Evolutionary conservation across 331 rosid genomes (phyloP).

Genomic region (Quercus phellos): DNA sequence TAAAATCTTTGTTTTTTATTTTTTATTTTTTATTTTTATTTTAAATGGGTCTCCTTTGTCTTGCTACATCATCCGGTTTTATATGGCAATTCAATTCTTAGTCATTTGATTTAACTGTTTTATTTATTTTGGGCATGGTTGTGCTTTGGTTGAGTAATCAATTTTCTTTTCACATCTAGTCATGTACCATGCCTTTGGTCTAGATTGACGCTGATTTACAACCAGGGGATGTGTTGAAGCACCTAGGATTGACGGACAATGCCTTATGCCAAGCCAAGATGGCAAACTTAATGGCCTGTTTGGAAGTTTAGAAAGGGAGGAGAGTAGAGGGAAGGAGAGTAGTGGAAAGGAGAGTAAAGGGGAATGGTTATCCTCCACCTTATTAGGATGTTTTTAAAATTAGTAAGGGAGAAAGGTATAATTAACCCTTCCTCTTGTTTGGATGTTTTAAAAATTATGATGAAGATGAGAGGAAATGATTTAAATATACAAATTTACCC

Average conservation of each 20-base stretch:
- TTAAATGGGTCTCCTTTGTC: background rate
- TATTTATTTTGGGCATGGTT: background rate
- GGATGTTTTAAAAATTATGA: too few species aligned
- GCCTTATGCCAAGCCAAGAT: conserved; percentile 8
- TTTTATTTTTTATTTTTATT: background rate
- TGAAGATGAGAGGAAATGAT: too few species aligned
- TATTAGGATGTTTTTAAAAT: too few species aligned
- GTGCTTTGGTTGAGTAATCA: background rate
- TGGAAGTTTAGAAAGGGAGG: too few species aligned
- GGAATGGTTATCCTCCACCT: too few species aligned
- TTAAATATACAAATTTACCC: too few species aligned
- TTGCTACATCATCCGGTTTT: background rate
- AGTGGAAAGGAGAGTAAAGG: too few species aligned
- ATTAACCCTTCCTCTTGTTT: too few species aligned
- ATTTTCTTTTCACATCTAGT: background rate
- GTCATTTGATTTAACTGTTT: background rate
- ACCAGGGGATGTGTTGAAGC: conserved; percentile 71
- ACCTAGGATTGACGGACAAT: conserved; percentile 50
- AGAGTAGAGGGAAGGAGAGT: too few species aligned
- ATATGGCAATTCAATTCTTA: background rate
- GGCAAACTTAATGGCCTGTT: background rate
- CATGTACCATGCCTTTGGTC: background rate
- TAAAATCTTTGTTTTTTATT: background rate
- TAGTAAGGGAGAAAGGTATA: too few species aligned
- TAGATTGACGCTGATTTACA: conserved; percentile 66